Base-by-base conservation (phyloP, 2,329 filamentous ascomycete species). In the Trichoderma aggressivum region DNA sequence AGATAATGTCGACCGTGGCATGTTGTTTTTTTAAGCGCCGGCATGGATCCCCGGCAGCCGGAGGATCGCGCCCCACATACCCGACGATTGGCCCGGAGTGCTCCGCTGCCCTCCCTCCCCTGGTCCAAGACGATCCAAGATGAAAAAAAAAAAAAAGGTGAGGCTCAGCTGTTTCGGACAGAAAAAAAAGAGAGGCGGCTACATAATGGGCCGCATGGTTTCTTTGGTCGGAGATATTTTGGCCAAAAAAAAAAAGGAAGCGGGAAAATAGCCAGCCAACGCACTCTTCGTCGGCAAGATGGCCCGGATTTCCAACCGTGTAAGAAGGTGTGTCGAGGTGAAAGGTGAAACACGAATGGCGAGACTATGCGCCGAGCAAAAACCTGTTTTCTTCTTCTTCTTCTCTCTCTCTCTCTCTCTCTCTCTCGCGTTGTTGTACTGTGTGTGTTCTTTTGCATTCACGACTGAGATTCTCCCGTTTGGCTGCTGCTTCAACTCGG, bases 41-140 rank as follows among this genome's bases (percentile, higher is more conserved):
- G 61, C 18, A 5, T 32, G 36, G 24, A 28, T 26, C 47, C 34
- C 61, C 61, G 67, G 60, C 59, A 28, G 70, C 70, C 70, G 63
- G 70, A 72, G 50, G 53, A 58, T 59, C 39, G 24, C 16, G 70
- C 70, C 65, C 70, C 70, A 72, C 65, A 34, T 14, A 12, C 62
- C 70, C 18, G 70, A 55, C 63, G 56, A 71, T 71, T 71, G 70
- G 70, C 61, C 55, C 55, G 55, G 56, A 67, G 30, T 7, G 63
- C 56, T 71, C 65, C 65, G 32, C 30, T 39, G 18, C 61, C 63
- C 63, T 58, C 30, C 5, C 30, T 8, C 32, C 43, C 43, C 43
- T 47, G 10, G 63, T 43, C 24, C 32, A 24, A 39, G 36, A 39
- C 2, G 50, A 43, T 58, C 16, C 36, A 18, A 24, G 26, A 39